These are phyloP conservation scores for Sporobolus alterniflorus DNA, from an alignment of 202 grass and related monocot genomes.

Conservation along the genomic window DNA sequence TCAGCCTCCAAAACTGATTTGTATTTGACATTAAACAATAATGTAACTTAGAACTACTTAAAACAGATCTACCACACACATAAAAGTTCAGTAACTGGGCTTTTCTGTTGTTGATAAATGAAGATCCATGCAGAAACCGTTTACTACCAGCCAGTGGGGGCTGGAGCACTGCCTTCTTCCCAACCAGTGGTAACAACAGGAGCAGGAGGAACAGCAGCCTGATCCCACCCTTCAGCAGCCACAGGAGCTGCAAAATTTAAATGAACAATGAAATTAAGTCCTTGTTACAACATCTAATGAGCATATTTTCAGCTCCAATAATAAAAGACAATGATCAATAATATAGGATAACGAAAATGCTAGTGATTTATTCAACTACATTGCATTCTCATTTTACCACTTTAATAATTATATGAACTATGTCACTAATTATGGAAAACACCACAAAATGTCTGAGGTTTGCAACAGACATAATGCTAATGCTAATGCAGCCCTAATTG, in stretches of 20 bases:
- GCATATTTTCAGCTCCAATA: too few relatives aligned
- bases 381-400: too few relatives aligned
- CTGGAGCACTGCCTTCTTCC: constrained; percentile 42
- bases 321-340: too few relatives aligned
- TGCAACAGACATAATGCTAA: too few relatives aligned
- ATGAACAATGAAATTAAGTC: not conserved
- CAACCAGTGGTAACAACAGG: constrained; percentile 37
- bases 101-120: constrained; percentile 4
- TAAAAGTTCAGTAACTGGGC: constrained; percentile 10
- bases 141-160: constrained; percentile 61
- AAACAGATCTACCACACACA: constrained; percentile 35
- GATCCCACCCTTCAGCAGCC: constrained; percentile 77
- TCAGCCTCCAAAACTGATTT: constrained; percentile 35
- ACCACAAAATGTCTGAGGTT: too few relatives aligned
- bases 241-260: constrained; percentile 49
- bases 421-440: too few relatives aligned
- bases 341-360: too few relatives aligned
- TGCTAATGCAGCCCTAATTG: too few relatives aligned
- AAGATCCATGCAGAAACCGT: not conserved
- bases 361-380: too few relatives aligned
- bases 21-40: constrained; percentile 31
- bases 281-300: too few relatives aligned
- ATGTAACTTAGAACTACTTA: constrained; percentile 21
- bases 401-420: too few relatives aligned
- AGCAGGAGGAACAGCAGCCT: constrained; percentile 21